These are phyloP conservation scores for Cadophora malorum DNA, from an alignment of 2,329 filamentous ascomycete genomes.

Conservation along the genomic window DNA sequence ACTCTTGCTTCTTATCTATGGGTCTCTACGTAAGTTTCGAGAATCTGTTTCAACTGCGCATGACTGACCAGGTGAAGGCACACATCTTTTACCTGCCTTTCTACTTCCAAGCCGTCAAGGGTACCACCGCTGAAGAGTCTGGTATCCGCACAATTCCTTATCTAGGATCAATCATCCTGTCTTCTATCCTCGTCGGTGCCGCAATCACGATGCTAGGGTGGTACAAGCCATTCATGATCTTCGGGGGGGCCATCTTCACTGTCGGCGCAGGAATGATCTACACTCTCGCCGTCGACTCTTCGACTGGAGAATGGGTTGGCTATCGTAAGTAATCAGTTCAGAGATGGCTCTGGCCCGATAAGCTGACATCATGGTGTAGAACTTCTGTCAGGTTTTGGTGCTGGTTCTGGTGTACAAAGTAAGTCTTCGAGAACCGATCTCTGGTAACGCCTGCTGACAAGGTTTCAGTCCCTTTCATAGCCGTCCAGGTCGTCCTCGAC, in stretches of 20 bases:
- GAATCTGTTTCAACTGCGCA: conserved; percentile 17
- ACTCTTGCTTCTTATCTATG: conserved; percentile 46
- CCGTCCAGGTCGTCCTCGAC: conserved; percentile 56
- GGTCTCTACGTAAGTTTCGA: conserved; percentile 40
- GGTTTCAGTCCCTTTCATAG: conserved; percentile 56
- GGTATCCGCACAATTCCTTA: conserved; percentile 52
- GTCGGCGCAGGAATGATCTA: conserved; percentile 53
- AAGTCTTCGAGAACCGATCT: background rate
- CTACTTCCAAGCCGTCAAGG: conserved; percentile 58
- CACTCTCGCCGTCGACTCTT: conserved; percentile 50
- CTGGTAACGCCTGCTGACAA: background rate
- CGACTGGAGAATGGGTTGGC: conserved; percentile 56
- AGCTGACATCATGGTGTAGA: conserved; percentile 37
- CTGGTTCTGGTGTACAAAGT: conserved; percentile 48
- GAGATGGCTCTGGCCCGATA: background rate
- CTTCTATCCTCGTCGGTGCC: conserved; percentile 50
- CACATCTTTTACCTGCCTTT: conserved; percentile 62
- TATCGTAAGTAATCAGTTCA: conserved; percentile 46
- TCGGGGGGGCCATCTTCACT: conserved; percentile 52
- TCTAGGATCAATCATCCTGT: conserved; percentile 52
- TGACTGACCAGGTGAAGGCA: conserved; percentile 51
- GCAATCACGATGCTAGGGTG: conserved; percentile 50
- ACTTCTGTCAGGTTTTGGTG: conserved; percentile 55
- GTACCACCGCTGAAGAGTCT: conserved; percentile 47
- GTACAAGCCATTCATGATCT: conserved; percentile 55